These are phyloP conservation scores for Henckelia pumila DNA, from an alignment of 257 asterid species.

Conservation along the genomic window DNA sequence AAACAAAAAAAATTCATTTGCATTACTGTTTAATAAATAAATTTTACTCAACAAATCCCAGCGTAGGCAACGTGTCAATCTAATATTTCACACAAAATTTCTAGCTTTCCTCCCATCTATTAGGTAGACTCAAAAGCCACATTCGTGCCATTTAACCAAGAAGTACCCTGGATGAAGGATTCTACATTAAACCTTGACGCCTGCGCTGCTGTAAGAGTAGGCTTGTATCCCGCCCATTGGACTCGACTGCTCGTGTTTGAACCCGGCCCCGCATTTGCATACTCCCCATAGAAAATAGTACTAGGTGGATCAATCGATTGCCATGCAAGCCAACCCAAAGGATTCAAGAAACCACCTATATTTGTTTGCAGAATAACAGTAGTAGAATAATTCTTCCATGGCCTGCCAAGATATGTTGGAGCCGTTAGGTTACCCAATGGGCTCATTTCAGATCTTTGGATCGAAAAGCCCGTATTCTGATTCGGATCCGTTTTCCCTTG, in stretches of 20 bases:
- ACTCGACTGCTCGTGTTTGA: conserved; percentile 33
- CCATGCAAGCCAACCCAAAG: conserved; percentile 74
- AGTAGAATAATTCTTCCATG: conserved; percentile 64
- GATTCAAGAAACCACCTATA: conserved; percentile 48
- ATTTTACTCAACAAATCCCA: no score
- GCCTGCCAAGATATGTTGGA: conserved; percentile 62
- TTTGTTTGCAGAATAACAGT: conserved; percentile 52
- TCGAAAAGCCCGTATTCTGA: conserved; percentile 57
- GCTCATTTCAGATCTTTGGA: conserved; percentile 49
- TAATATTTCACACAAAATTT: background rate
- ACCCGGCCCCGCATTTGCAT: conserved; percentile 41
- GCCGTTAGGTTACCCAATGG: conserved; percentile 40
- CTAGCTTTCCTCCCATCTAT: no score
- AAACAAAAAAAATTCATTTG: no score
- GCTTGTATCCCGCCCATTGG: conserved; percentile 41
- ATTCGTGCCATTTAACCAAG: conserved; percentile 35
- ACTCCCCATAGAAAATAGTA: conserved; percentile 45
- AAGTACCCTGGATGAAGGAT: conserved; percentile 34
- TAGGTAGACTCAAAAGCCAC: conserved; percentile 28
- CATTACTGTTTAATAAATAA: no score
- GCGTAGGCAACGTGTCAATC: no score
- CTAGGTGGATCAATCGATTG: conserved; percentile 28
- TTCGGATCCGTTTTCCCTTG: conserved; percentile 72
- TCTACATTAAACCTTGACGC: conserved; percentile 36
- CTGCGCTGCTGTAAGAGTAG: conserved; percentile 27